These are phyloP conservation scores for Mycena indigotica DNA, from an alignment of 768 basidiomycete species.

Conservation along the genomic window DNA sequence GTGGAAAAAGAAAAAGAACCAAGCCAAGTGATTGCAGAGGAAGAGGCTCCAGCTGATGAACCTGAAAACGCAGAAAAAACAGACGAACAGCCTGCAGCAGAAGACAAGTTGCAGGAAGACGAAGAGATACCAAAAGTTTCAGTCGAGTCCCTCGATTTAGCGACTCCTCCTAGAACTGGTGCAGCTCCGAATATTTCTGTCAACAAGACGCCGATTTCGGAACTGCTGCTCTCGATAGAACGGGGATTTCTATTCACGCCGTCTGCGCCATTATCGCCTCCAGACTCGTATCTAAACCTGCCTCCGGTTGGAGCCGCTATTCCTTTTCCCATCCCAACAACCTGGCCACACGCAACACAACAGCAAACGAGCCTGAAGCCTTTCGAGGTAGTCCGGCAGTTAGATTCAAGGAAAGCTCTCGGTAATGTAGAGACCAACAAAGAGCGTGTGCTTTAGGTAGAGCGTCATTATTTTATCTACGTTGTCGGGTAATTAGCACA, in stretches of 20 bases:
- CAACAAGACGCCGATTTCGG: conserved; percentile 64
- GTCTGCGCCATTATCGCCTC: conserved; percentile 61
- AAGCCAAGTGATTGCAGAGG: background rate
- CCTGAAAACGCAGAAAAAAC: background rate
- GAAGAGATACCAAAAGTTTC: background rate
- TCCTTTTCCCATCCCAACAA: conserved; percentile 18
- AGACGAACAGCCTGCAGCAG: background rate
- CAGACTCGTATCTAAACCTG: conserved; percentile 42
- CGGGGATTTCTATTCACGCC: conserved; percentile 71
- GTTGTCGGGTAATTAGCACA: too few relatives aligned
- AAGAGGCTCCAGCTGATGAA: too few relatives aligned
- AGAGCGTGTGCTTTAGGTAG: conserved; percentile 15
- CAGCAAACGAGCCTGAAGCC: conserved; percentile 15
- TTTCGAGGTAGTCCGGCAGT: conserved; percentile 12
- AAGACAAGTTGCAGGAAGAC: background rate
- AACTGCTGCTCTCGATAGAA: conserved; percentile 63
- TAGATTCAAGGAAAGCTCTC: conserved; percentile 21
- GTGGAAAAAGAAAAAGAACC: background rate
- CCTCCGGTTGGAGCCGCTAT: conserved; percentile 11
- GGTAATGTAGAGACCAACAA: conserved; percentile 25
- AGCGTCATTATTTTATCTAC: conserved; percentile 3
- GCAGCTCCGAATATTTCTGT: background rate
- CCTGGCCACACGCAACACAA: conserved; percentile 6
- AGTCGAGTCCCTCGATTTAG: background rate
- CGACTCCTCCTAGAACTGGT: conserved; percentile 12